Base-by-base conservation (phyloP, 2,329 filamentous ascomycete genomes). In the Chaetomiaceae sp. region DNA sequence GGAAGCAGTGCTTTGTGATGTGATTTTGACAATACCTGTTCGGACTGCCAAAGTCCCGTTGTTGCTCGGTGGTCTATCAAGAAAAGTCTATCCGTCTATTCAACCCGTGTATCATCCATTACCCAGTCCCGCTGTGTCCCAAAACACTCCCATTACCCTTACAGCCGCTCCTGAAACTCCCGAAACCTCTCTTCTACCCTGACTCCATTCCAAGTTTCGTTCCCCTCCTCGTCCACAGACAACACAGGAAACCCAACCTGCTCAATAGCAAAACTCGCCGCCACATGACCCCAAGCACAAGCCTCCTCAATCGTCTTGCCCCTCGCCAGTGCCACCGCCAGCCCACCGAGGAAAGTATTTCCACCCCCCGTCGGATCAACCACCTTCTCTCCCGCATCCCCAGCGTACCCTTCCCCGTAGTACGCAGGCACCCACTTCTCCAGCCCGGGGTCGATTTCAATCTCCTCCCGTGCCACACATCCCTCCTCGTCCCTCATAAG, bases 301-400 rank as follows among this genome's bases (percentile, higher is more conserved):
- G 90, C 91, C 63, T 89, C 84, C 56, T 85, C 82, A 37, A 88
- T 74, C 23, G 69, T 65, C 61, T 79, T 75, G 1, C 81, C 83
- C 48, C 86, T 72, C 29, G 76, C 84, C 60, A 87, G 70, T 1
- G 76, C 83, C 12, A 84, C 74, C 0, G 76, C 73, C 43, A 84
- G 61, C n/a, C 80, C 79, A 20, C 79, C 79, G 22, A 96, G 75
- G 63, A 96, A 97, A 0, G 88, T 85, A 69, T 99, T 99, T 0
- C 94, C 94, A 19, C 91, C 94, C 9, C 94, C 94, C 0, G 94
- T 97, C 0, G 92, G 91, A 69, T 97, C 94, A n/a, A 94, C 73
- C 1, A 96, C 89, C 54, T 74, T 81, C 8, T 62, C 67, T 5
- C 67, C 53, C 12, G 17, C 45, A 7, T 65, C 59, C 1, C 29